These are phyloP conservation scores for Trametes coccinea DNA, from an alignment of 768 basidiomycete species.

Conservation along the genomic window DNA sequence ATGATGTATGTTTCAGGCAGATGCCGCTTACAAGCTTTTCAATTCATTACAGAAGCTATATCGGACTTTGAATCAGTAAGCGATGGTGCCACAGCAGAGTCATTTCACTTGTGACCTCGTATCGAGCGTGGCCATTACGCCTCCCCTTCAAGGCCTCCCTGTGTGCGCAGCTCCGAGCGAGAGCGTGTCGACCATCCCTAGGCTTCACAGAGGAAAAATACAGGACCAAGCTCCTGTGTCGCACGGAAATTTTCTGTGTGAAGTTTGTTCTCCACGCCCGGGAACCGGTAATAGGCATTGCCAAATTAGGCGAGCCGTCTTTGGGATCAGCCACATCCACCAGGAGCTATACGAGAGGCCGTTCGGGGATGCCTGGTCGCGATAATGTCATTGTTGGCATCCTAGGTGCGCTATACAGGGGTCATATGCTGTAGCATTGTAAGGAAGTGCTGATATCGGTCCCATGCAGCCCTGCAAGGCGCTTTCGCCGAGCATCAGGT, in stretches of 20 bases:
- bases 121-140: too few species aligned
- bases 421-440: background rate
- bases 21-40: background rate
- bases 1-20: background rate
- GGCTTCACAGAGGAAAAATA: background rate
- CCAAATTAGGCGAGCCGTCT: slow-evolving; percentile 9
- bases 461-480: slow-evolving; percentile 78
- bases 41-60: background rate
- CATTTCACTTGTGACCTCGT: background rate
- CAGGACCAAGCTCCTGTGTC: background rate
- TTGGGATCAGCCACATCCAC: slow-evolving; percentile 12
- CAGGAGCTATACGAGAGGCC: background rate
- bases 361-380: slow-evolving; percentile 12
- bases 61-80: slow-evolving; percentile 11
- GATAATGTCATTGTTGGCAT: slow-evolving; percentile 25
- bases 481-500: slow-evolving; percentile 87
- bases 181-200: too few species aligned
- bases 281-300: background rate
- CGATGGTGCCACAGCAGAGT: slow-evolving; percentile 4
- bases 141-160: too few species aligned
- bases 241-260: background rate
- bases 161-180: too few species aligned
- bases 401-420: slow-evolving; percentile 7
- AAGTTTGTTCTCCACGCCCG: background rate
- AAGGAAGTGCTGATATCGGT: background rate